Base-by-base conservation (phyloP, 805 yeast species). In the Sugiyamaella floridensis region DNA sequence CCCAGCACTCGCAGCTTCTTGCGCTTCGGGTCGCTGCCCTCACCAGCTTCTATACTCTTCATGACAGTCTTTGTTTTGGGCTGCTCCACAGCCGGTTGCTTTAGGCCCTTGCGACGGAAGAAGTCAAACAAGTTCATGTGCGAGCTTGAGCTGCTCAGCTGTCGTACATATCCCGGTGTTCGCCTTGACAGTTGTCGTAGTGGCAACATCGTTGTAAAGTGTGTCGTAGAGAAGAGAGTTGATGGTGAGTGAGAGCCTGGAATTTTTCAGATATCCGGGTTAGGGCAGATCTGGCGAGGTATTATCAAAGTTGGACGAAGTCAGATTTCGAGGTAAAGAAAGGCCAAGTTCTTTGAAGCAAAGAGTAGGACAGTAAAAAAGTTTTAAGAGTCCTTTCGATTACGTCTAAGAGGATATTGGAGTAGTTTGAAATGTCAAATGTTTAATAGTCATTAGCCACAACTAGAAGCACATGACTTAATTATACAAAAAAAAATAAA, bases 1-100 rank as follows among this genome's bases (percentile, higher is more conserved):
- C 65, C 66, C 19, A 62, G 49, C 11, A 60, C 61, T 50, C 61
- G 51, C 41, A 62, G 56, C 37, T 55, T 49, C 2, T 47, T 50
- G 2, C 54, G 51, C 43, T 52, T 52, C 16, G 45, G 37, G 15
- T n/a, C 40, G 20, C 34, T 18, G 18, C 48, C 44, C 40, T 42
- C 48, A 12, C 55, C 53, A 45, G 49, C 45, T 16, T 54, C 55
- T 1, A 40, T 11, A 28, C 55, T 48, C 45, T 59, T 56, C 55
- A 59, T 56, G 46, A 60, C 57, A 28, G 57, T 55, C 40, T 55
- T 51, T 15, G 63, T 57, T 42, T 58, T 59, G 3, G 46, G 47
- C 2, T 37, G 43, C 11, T 50, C 43, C 22, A 16, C 47, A 5
- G 51, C 32, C n/a, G 43, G 41, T 8, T 47, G 52, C n/a, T 43